A percentile compares a stretch with the other conserved stretches of the same genome.
Evolutionary conservation across 1,284 basidiomycete genomes (phyloP).

Genomic region (Blastosporella zonata): DNA sequence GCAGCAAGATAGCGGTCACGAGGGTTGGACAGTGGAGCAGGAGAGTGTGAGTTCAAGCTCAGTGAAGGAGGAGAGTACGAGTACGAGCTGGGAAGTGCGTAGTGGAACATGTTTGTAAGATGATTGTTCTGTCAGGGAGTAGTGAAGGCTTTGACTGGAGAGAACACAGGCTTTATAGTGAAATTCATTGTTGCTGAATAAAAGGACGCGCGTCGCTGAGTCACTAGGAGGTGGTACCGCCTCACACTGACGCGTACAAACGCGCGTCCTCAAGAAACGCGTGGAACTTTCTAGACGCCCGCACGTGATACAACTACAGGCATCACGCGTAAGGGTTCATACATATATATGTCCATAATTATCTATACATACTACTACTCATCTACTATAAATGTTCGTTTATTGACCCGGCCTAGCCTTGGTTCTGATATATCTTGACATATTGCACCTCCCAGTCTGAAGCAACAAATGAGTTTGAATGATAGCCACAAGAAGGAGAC

Average conservation of each 20-base stretch:
- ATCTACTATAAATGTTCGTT: conserved; percentile 1
- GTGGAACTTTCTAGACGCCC: conserved; percentile 12
- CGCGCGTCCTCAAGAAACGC: conserved; percentile 12
- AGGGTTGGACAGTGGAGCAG: conserved; percentile 10
- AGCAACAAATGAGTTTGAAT: conserved; percentile 7
- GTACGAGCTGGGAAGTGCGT: conserved; percentile 9
- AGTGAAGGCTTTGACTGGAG: neutral
- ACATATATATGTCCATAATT: conserved; percentile 1
- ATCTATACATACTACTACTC: conserved; percentile 1
- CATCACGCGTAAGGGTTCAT: neutral
- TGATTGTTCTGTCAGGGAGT: neutral
- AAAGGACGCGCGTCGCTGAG: conserved; percentile 13
- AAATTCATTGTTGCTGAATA: conserved; percentile 12
- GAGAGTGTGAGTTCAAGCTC: conserved; percentile 3
- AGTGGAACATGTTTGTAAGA: conserved; percentile 16
- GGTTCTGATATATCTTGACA: conserved; percentile 58
- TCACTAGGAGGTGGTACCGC: neutral
- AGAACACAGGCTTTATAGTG: conserved; percentile 13
- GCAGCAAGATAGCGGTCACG: conserved; percentile 24
- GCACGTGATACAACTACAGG: neutral
- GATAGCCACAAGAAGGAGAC: conserved; percentile 9
- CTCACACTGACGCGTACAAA: conserved; percentile 9
- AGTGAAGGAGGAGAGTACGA: conserved; percentile 5
- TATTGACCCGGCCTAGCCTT: conserved; percentile 17
- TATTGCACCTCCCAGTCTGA: conserved; percentile 76